Evolutionary conservation across 1,284 basidiomycete genomes (phyloP), one percentile per base, ranked within the genome.

Genomic region (Vanrija sp.): DNA sequence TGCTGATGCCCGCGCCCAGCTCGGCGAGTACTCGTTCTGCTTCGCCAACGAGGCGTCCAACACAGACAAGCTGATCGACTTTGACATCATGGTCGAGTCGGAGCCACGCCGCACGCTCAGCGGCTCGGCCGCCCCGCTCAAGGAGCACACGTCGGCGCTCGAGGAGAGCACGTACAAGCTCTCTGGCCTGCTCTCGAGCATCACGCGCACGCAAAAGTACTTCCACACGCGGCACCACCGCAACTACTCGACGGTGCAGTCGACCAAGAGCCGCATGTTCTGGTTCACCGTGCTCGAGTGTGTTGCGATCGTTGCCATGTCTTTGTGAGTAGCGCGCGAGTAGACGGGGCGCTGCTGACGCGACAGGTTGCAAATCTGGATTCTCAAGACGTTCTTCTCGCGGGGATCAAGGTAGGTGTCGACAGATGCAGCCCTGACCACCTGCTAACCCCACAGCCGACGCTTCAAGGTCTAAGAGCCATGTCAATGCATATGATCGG

Each of bases 21-120:
- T 87, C 53, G 95, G 95, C 66, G 96, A 99, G 81, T 98, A 98
- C 77, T 80, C 91, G 3, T 98, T 99, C 79, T 99, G 96, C 79
- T 97, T 99, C 73, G 88, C 93, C 72, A 99, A 98, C 76, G 90
- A 95, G 84, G 89, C 86, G 9, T 89, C 88, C 4, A 81, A 93
- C 62, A 87, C 87, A 79, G 80, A 92, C 78, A 96, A 97, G 76
- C 82, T 96, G 52, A 81, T 98, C 63, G 94, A 97, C 77, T 95
- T 97, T 73, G 93, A 96, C 74, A 94, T 95, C 75, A 92, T 95
- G 89, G 89, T 96, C 57, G 92, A 96, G 79, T 91, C 87, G 59
- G 93, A 97, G 72, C 93, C 93, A 1, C 79, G 93, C 47, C 80
- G 89, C 49, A 85, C 86, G 23, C 88, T 89, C 64, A 83, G 88